phyloP scores from a whole-genome alignment of 176 grass and related monocot species.

The Paspalum vaginatum region DNA sequence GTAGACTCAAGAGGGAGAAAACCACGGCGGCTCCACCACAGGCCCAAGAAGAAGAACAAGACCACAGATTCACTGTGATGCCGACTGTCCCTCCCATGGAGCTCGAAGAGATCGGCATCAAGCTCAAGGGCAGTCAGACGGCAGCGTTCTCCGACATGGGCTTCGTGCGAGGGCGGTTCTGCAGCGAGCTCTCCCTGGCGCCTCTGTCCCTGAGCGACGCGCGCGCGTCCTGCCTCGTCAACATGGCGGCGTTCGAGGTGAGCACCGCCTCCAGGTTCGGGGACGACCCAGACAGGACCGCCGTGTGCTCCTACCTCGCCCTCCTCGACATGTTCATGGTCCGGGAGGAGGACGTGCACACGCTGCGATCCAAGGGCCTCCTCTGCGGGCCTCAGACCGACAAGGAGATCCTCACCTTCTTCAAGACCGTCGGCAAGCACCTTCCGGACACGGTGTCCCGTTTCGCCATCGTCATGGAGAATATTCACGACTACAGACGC shows the following conservation, averaged over 20 bases:
- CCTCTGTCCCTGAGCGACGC: neutral
- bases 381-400: neutral
- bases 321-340: slow-evolving; percentile 9
- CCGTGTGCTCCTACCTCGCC: neutral
- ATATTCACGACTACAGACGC: too few species aligned
- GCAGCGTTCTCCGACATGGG: neutral
- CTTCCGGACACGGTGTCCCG: too few species aligned
- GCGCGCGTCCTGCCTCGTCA: neutral
- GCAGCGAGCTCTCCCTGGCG: neutral
- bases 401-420: neutral
- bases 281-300: neutral
- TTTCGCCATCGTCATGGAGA: too few species aligned
- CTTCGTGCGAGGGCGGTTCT: neutral
- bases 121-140: neutral
- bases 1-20: too few species aligned
- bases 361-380: neutral
- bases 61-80: too few species aligned
- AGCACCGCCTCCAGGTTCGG: neutral
- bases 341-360: neutral
- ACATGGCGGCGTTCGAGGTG: slow-evolving; percentile 8
- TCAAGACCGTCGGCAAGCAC: neutral
- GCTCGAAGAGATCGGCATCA: slow-evolving; percentile 7
- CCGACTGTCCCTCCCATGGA: neutral
- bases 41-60: too few species aligned
- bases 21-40: too few species aligned